Conservation (phyloP, 106 monocot species). For the Allium cepa region DNA sequence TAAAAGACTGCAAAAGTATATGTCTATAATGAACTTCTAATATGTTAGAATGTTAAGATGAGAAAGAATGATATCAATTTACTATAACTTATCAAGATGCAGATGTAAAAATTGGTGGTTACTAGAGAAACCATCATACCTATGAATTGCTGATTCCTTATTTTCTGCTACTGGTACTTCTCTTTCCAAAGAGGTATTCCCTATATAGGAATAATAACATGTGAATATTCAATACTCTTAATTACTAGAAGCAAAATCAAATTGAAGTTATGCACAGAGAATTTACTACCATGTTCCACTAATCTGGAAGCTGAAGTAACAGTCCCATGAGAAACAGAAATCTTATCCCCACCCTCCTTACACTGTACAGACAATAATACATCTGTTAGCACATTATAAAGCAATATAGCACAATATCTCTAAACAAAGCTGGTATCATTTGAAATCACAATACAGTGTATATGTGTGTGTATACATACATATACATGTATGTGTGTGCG, state of each 20-base stretch:
- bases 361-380: neutral
- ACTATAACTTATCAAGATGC: too few species aligned
- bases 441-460: too few species aligned
- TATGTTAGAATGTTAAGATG: too few species aligned
- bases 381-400: conserved; percentile 6
- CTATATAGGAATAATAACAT: neutral
- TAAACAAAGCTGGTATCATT: neutral
- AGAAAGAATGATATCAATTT: too few species aligned
- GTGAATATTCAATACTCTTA: neutral
- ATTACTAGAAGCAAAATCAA: neutral
- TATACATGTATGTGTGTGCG: too few species aligned
- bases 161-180: conserved; percentile 3
- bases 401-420: neutral
- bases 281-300: conserved; percentile 12
- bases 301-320: conserved; percentile 7
- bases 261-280: neutral
- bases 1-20: neutral
- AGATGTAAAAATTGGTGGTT: too few species aligned
- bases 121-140: conserved; percentile 5
- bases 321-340: conserved; percentile 8
- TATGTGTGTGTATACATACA: too few species aligned
- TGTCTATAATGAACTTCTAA: too few species aligned
- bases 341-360: neutral
- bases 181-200: conserved; percentile 12
- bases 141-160: conserved; percentile 5